Evolutionary conservation across 2,329 filamentous ascomycete species (phyloP).

Genomic region (Cylindrodendrum hubeiense): DNA sequence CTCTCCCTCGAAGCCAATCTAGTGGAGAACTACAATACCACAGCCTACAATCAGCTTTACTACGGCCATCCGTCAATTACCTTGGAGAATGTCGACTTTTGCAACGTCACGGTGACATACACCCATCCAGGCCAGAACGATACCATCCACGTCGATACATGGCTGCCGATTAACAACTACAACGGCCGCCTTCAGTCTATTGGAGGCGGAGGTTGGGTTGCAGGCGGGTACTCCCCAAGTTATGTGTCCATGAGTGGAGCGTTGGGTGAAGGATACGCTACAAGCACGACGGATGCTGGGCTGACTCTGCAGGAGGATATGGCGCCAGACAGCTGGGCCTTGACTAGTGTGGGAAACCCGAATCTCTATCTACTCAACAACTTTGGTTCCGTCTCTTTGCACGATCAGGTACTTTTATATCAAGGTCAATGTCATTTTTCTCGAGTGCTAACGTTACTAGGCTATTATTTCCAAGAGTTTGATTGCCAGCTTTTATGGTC

Average conservation of each 20-base stretch:
- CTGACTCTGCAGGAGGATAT: neutral
- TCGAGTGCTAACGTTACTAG: constrained; percentile 14
- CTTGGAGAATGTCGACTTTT: constrained; percentile 30
- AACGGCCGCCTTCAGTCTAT: constrained; percentile 48
- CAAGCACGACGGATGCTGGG: constrained; percentile 38
- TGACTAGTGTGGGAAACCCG: constrained; percentile 37
- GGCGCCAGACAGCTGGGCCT: constrained; percentile 1
- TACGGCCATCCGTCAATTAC: constrained; percentile 9
- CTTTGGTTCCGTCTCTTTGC: constrained; percentile 38
- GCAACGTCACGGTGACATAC: constrained; percentile 45
- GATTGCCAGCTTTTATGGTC: constrained; percentile 56
- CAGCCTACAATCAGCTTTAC: neutral
- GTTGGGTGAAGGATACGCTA: constrained; percentile 33
- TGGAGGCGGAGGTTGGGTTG: constrained; percentile 48
- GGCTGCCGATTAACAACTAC: constrained; percentile 43
- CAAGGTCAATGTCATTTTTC: neutral
- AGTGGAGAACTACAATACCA: neutral
- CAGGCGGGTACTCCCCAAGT: constrained; percentile 33
- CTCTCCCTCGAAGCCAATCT: constrained; percentile 1
- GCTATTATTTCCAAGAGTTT: constrained; percentile 58
- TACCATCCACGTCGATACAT: constrained; percentile 40
- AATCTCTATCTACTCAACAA: constrained; percentile 41
- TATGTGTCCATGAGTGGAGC: constrained; percentile 35
- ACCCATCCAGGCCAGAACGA: constrained; percentile 37
- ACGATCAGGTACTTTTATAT: constrained; percentile 40